Base-by-base conservation (phyloP, 169 alveolate species). In the Plasmodium cynomolgi region DNA sequence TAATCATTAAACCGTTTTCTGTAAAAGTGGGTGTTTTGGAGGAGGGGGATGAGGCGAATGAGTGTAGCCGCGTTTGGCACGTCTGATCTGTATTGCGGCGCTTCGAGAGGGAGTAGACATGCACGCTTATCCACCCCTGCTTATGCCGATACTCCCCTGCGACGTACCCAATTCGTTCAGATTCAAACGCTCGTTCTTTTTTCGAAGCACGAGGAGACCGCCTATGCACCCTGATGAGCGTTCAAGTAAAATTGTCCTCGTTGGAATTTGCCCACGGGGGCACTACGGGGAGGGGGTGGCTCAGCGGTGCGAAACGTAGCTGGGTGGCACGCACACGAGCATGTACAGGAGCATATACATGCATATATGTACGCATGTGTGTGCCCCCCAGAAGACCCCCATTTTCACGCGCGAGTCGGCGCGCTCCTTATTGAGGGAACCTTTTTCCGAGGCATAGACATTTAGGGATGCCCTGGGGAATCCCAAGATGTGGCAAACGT, bases 361-460 rank as follows among this genome's bases (percentile, higher is more conserved):
- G 26, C n/a, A 34, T 17, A 39, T 54, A 79, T 80, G 29, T 80
- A 44, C 33, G 0, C 15, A 39, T 47, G 26, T 80, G 5, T 33
- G 56, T 80, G 1, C n/a, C 20, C 62, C 62, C 23, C 62, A 15
- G 4, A 50, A 15, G 62, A 50, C 62, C 13, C 62, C 62, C 62
- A 50, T 13, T 50, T 50, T 50, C 62, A 15, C 62, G 62, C 62
- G 58, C 62, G 23, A 50, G 15, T 15, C 62, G 62, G 23, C 6
- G 62, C 62, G 23, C 6, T 13, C 23, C 20, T 34, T 9, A 1
- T 82, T 82, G 33, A 33, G 6, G 26, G 79, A 50, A 85, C 93
- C 93, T 85, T 85, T 85, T 85, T 85, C 93, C 17, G 93, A 85
- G 29, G 85, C 93, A 34, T 85, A 74, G 29, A 85, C 79, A 33